Evolutionary conservation across 1,284 basidiomycete species (phyloP).

Genomic region (Fistulinella staudtii): DNA sequence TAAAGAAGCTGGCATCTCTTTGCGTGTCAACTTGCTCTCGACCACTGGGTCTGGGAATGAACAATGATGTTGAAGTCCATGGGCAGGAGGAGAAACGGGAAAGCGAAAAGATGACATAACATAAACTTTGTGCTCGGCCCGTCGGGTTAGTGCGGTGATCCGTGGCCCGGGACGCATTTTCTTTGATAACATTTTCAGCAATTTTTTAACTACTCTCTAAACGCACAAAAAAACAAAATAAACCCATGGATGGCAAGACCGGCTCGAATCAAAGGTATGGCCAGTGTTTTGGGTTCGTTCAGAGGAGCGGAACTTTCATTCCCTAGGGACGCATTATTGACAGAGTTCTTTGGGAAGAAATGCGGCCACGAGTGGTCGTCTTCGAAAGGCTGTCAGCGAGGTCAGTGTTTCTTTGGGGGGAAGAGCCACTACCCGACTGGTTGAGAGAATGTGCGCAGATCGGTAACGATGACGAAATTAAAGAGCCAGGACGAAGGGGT

Average conservation of each 20-base stretch:
- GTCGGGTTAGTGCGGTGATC: too few relatives aligned
- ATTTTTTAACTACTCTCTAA: too few relatives aligned
- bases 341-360: conserved; percentile 22
- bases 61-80: too few relatives aligned
- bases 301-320: conserved; percentile 8
- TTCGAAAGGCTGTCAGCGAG: conserved; percentile 14
- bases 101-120: too few relatives aligned
- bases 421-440: conserved; percentile 12
- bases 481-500: neutral
- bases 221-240: neutral
- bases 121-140: too few relatives aligned
- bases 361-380: conserved; percentile 15
- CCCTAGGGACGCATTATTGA: conserved; percentile 2
- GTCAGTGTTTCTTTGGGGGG: conserved; percentile 5
- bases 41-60: too few relatives aligned
- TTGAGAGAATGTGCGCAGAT: neutral
- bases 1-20: conserved; percentile 2
- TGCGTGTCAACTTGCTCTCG: too few relatives aligned
- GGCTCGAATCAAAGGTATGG: conserved; percentile 4
- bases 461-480: conserved; percentile 3
- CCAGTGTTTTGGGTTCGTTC: conserved; percentile 6
- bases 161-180: too few relatives aligned
- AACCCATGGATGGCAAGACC: conserved; percentile 6
- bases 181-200: too few relatives aligned
- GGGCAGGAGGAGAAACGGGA: too few relatives aligned